A percentile compares a stretch with the other conserved stretches of the same genome.
phyloP scores from a whole-genome alignment of 1,284 basidiomycete genomes.

The Marasmius tenuissimus region DNA sequence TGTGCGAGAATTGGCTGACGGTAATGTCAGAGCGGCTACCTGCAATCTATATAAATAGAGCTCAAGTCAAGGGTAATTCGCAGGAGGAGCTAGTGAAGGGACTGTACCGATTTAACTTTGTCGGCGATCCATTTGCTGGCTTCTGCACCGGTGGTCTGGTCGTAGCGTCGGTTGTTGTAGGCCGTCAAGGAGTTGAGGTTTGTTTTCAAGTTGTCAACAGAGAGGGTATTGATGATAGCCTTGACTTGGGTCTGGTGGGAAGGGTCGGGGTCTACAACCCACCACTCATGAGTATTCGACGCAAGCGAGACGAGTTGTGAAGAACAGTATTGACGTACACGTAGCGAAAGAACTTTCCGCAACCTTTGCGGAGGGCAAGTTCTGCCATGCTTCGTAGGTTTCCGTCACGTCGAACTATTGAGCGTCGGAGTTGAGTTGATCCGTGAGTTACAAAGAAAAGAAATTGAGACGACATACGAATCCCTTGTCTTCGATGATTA shows the following conservation, averaged over 20 bases:
- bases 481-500: background rate
- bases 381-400: constrained; percentile 3
- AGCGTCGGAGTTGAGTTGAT: background rate
- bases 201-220: constrained; percentile 1
- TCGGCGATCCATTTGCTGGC: constrained; percentile 7
- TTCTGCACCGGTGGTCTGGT: constrained; percentile 3
- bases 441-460: too few species aligned
- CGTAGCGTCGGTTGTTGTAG: constrained; percentile 13
- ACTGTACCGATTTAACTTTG: background rate
- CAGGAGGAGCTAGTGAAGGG: too few species aligned
- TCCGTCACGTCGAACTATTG: constrained; percentile 12
- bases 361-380: background rate
- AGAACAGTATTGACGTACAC: background rate
- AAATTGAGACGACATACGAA: background rate
- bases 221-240: constrained; percentile 4
- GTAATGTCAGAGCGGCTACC: background rate
- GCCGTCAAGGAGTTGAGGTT: constrained; percentile 4
- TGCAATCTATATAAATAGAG: background rate
- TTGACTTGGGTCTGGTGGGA: constrained; percentile 8
- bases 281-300: background rate
- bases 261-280: constrained; percentile 1
- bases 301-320: background rate
- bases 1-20: background rate
- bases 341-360: background rate
- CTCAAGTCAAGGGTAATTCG: background rate